phyloP scores from a whole-genome alignment of 768 basidiomycete species.

The Kondoa subrosea region DNA sequence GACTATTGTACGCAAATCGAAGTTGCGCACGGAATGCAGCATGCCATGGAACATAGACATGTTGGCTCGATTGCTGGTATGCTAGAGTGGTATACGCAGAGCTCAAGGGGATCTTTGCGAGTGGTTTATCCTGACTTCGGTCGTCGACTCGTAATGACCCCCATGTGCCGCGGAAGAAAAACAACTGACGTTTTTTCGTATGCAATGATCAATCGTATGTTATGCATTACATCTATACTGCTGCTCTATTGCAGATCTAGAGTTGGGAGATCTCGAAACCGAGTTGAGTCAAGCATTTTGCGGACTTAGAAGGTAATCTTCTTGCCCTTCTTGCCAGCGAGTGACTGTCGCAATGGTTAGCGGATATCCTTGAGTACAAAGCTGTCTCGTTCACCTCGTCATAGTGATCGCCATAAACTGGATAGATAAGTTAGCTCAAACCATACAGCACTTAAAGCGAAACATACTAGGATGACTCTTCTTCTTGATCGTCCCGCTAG shows the following conservation, averaged over 20 bases:
- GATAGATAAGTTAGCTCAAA: conserved; percentile 36
- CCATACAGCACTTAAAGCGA: not conserved
- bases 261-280: too few species aligned
- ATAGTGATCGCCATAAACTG: conserved; percentile 35
- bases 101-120: too few species aligned
- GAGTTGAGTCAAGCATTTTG: not conserved
- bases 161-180: too few species aligned
- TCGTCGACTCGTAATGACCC: too few species aligned
- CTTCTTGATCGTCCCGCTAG: conserved; percentile 63
- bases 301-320: conserved; percentile 37
- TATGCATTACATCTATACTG: too few species aligned
- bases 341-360: not conserved
- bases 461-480: conserved; percentile 41
- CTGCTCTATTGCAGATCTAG: too few species aligned
- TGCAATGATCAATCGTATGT: too few species aligned
- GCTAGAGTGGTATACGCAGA: too few species aligned
- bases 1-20: too few species aligned
- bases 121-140: too few species aligned
- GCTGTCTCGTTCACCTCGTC: conserved; percentile 41
- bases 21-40: not conserved
- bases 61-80: not conserved
- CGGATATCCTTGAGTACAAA: not conserved
- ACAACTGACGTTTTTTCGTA: too few species aligned
- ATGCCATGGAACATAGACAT: not conserved
- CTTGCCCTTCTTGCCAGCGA: conserved; percentile 30